These are phyloP conservation scores for Fusarium burgessii DNA, from an alignment of 2,329 filamentous ascomycete species.

Conservation along the genomic window DNA sequence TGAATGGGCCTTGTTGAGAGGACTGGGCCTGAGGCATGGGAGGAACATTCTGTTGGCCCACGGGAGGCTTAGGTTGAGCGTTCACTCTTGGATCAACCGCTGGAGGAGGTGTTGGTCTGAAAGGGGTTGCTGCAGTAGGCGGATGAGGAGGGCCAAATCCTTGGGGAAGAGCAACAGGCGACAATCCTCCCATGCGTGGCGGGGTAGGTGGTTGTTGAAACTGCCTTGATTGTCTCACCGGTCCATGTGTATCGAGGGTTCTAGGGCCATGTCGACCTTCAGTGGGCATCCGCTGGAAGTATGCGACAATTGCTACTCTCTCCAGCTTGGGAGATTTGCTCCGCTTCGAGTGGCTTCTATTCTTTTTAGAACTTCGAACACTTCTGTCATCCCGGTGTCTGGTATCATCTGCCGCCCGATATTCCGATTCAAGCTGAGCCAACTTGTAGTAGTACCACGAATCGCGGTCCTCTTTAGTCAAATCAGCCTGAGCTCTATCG, in stretches of 20 bases:
- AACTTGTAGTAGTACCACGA: constrained; percentile 56
- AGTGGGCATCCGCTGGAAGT: constrained; percentile 58
- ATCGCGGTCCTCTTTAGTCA: constrained; percentile 54
- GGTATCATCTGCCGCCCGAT: constrained; percentile 45
- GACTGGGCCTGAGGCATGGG: constrained; percentile 5
- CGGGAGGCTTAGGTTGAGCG: constrained; percentile 1
- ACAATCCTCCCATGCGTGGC: neutral
- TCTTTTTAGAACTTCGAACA: constrained; percentile 38
- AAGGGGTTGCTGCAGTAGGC: neutral
- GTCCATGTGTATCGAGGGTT: constrained; percentile 44
- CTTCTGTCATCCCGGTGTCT: constrained; percentile 38
- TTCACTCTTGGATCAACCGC: constrained; percentile 7
- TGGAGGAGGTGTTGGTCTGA: neutral
- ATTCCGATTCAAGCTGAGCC: constrained; percentile 58
- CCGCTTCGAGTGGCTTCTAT: constrained; percentile 17
- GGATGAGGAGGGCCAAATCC: neutral
- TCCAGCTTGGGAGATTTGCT: constrained; percentile 51
- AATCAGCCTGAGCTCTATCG: constrained; percentile 52
- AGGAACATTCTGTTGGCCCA: neutral
- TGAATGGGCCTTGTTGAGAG: neutral
- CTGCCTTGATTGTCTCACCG: constrained; percentile 8
- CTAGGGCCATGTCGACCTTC: constrained; percentile 47
- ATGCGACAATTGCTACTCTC: constrained; percentile 58
- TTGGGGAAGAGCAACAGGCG: constrained; percentile 8
- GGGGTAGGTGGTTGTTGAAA: constrained; percentile 5